Conservation (phyloP, 192 early-diverging fungal genomes). For the Coemansia sp. region DNA sequence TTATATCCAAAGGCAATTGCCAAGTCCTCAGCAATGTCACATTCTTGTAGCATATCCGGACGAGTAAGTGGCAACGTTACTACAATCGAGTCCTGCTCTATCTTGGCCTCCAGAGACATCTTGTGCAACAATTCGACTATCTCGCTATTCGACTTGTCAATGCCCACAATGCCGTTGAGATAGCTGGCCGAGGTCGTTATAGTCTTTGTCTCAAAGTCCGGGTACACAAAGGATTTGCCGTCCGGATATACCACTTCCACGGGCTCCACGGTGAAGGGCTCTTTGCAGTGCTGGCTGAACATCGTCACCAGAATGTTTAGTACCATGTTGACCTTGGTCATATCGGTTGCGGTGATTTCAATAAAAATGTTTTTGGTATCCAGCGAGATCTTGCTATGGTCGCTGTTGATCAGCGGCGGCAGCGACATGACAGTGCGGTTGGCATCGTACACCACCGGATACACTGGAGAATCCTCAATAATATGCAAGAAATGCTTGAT, state of each 20-base stretch:
- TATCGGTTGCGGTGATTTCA: slow-evolving; percentile 95
- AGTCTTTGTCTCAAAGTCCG: slow-evolving; percentile 66
- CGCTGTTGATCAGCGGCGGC: slow-evolving; percentile 98
- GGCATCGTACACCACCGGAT: slow-evolving; percentile 87
- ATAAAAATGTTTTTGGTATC: slow-evolving; percentile 96
- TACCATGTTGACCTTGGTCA: slow-evolving; percentile 90
- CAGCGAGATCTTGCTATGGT: slow-evolving; percentile 95
- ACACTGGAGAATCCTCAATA: slow-evolving; percentile 85
- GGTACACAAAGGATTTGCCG: slow-evolving; percentile 64
- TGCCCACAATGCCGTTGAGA: slow-evolving; percentile 85
- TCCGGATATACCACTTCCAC: slow-evolving; percentile 88
- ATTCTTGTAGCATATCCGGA: slow-evolving; percentile 92
- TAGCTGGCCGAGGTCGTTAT: slow-evolving; percentile 77
- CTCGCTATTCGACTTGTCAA: slow-evolving; percentile 63
- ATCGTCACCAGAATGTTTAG: slow-evolving; percentile 93
- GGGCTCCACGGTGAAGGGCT: slow-evolving; percentile 93
- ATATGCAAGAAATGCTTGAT: slow-evolving; percentile 89
- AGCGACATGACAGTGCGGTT: slow-evolving; percentile 84
- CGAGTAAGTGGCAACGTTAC: slow-evolving; percentile 88
- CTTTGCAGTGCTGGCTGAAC: slow-evolving; percentile 90
- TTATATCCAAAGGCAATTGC: slow-evolving; percentile 97
- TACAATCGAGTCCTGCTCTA: slow-evolving; percentile 53
- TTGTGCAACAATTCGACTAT: slow-evolving; percentile 74
- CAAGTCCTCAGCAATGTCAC: slow-evolving; percentile 97
- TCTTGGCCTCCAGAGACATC: slow-evolving; percentile 79